Evolutionary conservation across 2,329 filamentous ascomycete species (phyloP).

Genomic region (Trichocomaceae sp.): DNA sequence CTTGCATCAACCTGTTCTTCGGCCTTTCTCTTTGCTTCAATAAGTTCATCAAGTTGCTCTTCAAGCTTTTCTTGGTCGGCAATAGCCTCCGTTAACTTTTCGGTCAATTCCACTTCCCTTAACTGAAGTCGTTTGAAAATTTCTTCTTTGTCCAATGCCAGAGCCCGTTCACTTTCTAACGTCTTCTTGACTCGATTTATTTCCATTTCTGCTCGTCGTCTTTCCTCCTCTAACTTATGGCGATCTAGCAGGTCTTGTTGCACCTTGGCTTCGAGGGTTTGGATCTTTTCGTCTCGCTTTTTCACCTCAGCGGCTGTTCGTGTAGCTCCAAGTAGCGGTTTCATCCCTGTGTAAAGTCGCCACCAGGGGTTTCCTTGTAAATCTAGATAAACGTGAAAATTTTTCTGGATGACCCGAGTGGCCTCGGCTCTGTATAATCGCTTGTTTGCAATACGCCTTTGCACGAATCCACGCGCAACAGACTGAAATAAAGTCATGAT

Average conservation of each 20-base stretch:
- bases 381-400: constrained; percentile 86
- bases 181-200: constrained; percentile 87
- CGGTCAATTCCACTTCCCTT: constrained; percentile 84
- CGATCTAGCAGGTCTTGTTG: constrained; percentile 66
- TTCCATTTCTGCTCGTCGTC: constrained; percentile 77
- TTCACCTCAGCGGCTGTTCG: constrained; percentile 90
- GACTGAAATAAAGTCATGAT: constrained; percentile 94
- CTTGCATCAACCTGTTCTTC: constrained; percentile 77
- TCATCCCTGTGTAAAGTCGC: constrained; percentile 91
- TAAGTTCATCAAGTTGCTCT: constrained; percentile 81
- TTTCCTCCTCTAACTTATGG: constrained; percentile 80
- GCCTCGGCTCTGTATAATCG: constrained; percentile 90
- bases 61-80: constrained; percentile 92
- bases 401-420: constrained; percentile 86
- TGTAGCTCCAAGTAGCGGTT: constrained; percentile 85
- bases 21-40: constrained; percentile 80
- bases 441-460: constrained; percentile 84
- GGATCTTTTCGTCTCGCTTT: constrained; percentile 88
- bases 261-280: constrained; percentile 78
- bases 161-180: constrained; percentile 88
- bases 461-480: constrained; percentile 79
- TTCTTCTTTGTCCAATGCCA: constrained; percentile 95
- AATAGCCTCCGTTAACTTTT: constrained; percentile 85
- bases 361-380: constrained; percentile 95
- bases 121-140: constrained; percentile 95